Evolutionary conservation across 2,329 filamentous ascomycete species (phyloP).

Genomic region (Fusarium proliferatum): DNA sequence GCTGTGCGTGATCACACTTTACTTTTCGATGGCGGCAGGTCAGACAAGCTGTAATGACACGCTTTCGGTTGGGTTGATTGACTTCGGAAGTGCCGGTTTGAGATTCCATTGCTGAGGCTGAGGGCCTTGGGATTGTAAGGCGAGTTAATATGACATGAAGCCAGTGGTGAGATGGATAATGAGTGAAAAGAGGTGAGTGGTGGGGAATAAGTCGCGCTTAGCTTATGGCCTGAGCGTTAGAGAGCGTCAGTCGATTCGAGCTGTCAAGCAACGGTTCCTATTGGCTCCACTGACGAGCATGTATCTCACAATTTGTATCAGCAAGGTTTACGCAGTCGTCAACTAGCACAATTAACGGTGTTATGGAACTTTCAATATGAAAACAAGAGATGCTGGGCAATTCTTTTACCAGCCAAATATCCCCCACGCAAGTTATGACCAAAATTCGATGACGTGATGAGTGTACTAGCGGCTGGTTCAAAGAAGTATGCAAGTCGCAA

Average conservation of each 20-base stretch:
- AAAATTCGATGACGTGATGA: fast-evolving
- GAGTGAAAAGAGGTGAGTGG: not conserved
- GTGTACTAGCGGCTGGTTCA: fast-evolving
- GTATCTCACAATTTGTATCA: not conserved
- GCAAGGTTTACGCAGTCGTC: not conserved
- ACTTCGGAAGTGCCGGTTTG: not conserved
- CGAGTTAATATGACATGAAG: not conserved
- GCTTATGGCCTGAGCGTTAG: not conserved
- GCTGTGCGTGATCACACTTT: constrained; percentile 2
- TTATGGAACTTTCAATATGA: too few relatives aligned
- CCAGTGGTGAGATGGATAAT: not conserved
- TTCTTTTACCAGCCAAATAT: not conserved
- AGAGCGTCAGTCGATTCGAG: not conserved
- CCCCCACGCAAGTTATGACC: too few relatives aligned
- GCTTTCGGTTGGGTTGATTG: not conserved
- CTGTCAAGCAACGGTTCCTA: not conserved
- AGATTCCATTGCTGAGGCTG: not conserved
- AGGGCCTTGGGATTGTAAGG: not conserved
- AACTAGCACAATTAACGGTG: not conserved
- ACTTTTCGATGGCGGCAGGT: not conserved
- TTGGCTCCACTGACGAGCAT: not conserved
- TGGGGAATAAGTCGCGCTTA: not conserved
- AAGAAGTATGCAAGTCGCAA: fast-evolving
- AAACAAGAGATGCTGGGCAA: not conserved
- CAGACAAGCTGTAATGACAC: not conserved